Conservation (phyloP, 1,139 yeast species). For the Saccharomycopsis hybrid region DNA sequence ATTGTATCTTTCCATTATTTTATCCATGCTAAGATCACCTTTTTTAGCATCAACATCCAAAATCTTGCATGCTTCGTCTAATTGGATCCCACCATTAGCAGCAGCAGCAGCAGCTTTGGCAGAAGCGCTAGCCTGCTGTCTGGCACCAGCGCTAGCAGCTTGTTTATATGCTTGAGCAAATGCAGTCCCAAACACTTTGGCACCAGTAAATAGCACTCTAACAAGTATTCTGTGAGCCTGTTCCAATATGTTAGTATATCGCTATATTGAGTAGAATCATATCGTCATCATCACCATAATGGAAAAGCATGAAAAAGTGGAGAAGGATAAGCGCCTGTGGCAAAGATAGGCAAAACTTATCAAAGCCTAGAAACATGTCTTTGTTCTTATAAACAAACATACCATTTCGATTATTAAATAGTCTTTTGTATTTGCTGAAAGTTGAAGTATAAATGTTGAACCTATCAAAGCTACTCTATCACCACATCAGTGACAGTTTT, state of each 20-base stretch:
- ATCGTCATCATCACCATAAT: too few species aligned
- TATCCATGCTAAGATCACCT: constrained; percentile 48
- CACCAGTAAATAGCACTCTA: constrained; percentile 89
- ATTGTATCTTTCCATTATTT: constrained; percentile 68
- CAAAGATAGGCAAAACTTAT: too few species aligned
- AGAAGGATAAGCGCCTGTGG: too few species aligned
- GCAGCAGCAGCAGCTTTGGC: constrained; percentile 45
- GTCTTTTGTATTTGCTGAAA: too few species aligned
- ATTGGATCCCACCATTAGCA: constrained; percentile 70
- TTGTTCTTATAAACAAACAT: too few species aligned
- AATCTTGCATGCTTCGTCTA: constrained; percentile 89
- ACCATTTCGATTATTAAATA: too few species aligned
- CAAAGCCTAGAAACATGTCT: too few species aligned
- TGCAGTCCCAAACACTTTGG: constrained; percentile 92
- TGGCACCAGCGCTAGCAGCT: constrained; percentile 83
- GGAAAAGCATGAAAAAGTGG: too few species aligned
- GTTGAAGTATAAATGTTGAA: too few species aligned
- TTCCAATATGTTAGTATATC: constrained; percentile 3
- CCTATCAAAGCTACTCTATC: too few species aligned
- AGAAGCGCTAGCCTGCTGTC: constrained; percentile 54
- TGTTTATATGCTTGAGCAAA: constrained; percentile 96
- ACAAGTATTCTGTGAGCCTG: constrained; percentile 87
- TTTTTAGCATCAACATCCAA: constrained; percentile 60
- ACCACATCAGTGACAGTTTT: too few species aligned
- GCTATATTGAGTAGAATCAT: too few species aligned